A percentile compares a stretch with the other conserved stretches of the same genome.
These are phyloP conservation scores for Rhododendron kiyosumense DNA, from an alignment of 148 eudicot species.

Conservation along the genomic window DNA sequence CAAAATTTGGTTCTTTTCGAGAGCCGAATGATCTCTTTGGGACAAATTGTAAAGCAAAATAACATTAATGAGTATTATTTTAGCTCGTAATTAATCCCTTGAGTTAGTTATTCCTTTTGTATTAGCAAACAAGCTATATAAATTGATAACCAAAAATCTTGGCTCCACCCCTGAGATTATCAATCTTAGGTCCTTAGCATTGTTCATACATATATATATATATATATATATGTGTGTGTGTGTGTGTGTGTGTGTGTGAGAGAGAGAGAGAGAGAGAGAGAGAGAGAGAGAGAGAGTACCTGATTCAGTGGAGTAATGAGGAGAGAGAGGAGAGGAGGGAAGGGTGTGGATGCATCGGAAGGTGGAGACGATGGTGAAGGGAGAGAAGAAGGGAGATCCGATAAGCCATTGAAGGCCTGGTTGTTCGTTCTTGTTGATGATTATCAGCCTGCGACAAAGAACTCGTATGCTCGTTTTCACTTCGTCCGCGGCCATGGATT, in stretches of 20 bases:
- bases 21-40: not conserved
- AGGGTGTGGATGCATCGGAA: constrained; percentile 64
- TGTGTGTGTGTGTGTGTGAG: not conserved
- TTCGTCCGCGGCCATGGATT: constrained; percentile 21
- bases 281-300: constrained; percentile 24
- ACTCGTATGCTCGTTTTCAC: constrained; percentile 26
- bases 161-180: not conserved
- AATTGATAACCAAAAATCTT: not conserved
- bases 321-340: constrained; percentile 37
- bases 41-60: not conserved
- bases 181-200: not conserved
- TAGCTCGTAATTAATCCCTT: not conserved
- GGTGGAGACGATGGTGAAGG: constrained; percentile 63
- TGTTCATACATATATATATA: not conserved
- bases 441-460: constrained; percentile 40
- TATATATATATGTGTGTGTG: not conserved
- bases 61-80: not conserved
- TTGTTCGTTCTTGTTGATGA: constrained; percentile 15
- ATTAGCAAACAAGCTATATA: not conserved
- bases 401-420: constrained; percentile 74
- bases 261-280: no score
- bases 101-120: not conserved
- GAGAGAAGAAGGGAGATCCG: constrained; percentile 67
- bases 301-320: constrained; percentile 42
- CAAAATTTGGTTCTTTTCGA: not conserved